Base-by-base conservation (phyloP, 2,329 filamentous ascomycete species). In the Chaetomium sp. region DNA sequence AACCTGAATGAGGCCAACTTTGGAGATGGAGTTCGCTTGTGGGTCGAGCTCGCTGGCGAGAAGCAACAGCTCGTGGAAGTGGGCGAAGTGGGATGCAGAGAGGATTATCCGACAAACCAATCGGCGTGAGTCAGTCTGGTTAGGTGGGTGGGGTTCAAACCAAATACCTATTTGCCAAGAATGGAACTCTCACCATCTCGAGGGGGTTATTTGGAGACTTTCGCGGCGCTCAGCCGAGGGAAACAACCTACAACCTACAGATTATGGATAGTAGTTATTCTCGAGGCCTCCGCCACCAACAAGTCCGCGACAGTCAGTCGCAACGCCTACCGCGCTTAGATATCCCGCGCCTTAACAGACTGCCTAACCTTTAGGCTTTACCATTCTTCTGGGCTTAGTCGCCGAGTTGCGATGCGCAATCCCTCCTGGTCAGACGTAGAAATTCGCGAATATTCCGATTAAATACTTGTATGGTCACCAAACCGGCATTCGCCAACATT, bases 81-180 rank as follows among this genome's bases (percentile, higher is more conserved):
- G 38, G 38, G 38, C 16, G 33, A 68, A 64, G 68, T 70, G 67
- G 69, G 68, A 67, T 70, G 67, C 13, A 25, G 45, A 49, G n/a
- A n/a, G 58, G 62, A 69, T 70, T 60, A 68, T 71, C 70, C 69
- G 70, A 62, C 23, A 27, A 38, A 49, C 70, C 67, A 71, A 72
- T 71, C 63, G 63, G 61, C 61, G 60, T 25, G 33, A 45, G 60
- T 42, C 23, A 31, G 9, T 29, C 16, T 21, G 45, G 3, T 8
- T 35, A 2, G 45, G 6, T 23, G 16, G 16, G 38, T 42, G 38
- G 38, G 38, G 38, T 19, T 42, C 38, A 5, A 16, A 42, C 16
- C 19, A 16, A 16, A 6, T n/a, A n/a, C n/a, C 3, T 16, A 16
- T 42, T 1, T 42, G 38, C 38, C 38, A 42, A 42, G 38, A 16